A percentile compares a stretch with the other conserved stretches of the same genome.
phyloP scores from a whole-genome alignment of 2,329 filamentous ascomycete genomes.

The Juglanconis oblonga region DNA sequence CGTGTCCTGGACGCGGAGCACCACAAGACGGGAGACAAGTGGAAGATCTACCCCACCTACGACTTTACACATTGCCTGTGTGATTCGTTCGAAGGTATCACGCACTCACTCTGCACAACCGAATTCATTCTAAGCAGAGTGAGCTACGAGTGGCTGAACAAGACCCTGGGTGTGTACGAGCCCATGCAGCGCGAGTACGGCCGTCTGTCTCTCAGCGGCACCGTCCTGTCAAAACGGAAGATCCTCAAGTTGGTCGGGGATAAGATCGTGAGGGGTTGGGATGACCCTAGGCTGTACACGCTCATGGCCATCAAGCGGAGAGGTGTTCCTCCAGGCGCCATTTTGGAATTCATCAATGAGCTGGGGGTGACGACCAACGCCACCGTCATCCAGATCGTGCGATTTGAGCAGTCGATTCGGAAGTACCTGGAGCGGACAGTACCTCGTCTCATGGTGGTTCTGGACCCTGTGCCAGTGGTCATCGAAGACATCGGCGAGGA shows the following conservation, averaged over 20 bases:
- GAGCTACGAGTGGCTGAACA: constrained; percentile 89
- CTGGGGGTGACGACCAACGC: constrained; percentile 83
- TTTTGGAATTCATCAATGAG: constrained; percentile 87
- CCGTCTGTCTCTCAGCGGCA: constrained; percentile 76
- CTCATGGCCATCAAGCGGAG: constrained; percentile 79
- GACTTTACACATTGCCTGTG: constrained; percentile 89
- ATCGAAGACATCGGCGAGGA: constrained; percentile 76
- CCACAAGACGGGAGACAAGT: constrained; percentile 75
- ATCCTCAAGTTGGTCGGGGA: constrained; percentile 70
- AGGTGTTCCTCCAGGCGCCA: constrained; percentile 82
- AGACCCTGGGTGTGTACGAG: constrained; percentile 76
- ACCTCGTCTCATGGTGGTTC: constrained; percentile 82
- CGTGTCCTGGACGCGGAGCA: constrained; percentile 70
- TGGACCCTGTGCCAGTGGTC: constrained; percentile 79
- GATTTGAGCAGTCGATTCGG: constrained; percentile 83
- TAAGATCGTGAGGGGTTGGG: constrained; percentile 80
- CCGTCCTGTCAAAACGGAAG: constrained; percentile 82
- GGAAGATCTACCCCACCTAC: constrained; percentile 94
- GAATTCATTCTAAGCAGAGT: constrained; percentile 43
- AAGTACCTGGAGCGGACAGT: constrained; percentile 85
- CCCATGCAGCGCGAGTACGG: constrained; percentile 79
- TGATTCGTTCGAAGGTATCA: constrained; percentile 89
- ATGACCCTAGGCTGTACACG: constrained; percentile 87
- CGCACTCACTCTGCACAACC: constrained; percentile 49
- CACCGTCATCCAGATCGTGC: constrained; percentile 73